Conservation (phyloP, 768 basidiomycete genomes). For the Boletus rubescentipes region DNA sequence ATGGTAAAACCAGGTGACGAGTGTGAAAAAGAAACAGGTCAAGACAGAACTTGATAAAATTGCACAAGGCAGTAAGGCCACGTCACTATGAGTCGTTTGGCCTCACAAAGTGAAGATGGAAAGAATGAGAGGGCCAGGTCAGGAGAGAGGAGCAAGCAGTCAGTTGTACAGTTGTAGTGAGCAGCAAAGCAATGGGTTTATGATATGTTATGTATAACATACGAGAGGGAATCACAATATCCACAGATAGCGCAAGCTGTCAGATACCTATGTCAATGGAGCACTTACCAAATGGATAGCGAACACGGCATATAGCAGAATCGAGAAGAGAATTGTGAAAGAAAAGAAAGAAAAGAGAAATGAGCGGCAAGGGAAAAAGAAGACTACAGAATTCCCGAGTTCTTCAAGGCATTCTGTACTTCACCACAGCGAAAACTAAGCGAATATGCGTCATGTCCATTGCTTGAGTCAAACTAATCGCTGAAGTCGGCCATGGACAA, state of each 20-base stretch:
- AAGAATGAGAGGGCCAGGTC: neutral
- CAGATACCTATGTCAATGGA: neutral
- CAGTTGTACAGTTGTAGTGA: neutral
- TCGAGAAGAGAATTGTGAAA: neutral
- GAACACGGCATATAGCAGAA: slow-evolving; percentile 10
- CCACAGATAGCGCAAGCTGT: slow-evolving; percentile 32
- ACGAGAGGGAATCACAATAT: slow-evolving; percentile 24
- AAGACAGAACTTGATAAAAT: no score
- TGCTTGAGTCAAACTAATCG: slow-evolving; percentile 72
- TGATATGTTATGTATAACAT: slow-evolving; percentile 31
- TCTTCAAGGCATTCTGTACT: slow-evolving; percentile 85
- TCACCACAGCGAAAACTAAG: slow-evolving; percentile 83
- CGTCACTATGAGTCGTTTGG: neutral
- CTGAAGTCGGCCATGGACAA: neutral
- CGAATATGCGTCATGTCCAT: slow-evolving; percentile 84
- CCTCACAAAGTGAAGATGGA: neutral
- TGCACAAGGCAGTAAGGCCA: neutral
- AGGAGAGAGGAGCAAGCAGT: neutral
- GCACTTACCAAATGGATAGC: slow-evolving; percentile 29
- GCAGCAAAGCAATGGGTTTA: slow-evolving; percentile 20
- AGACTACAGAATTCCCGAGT: slow-evolving; percentile 73
- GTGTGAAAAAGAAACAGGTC: no score
- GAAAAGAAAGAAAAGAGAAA: neutral
- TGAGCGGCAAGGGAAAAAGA: neutral
- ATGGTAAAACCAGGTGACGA: neutral